Evolutionary conservation across 768 basidiomycete genomes (phyloP).

Genomic region (Leccinum truebloodii): DNA sequence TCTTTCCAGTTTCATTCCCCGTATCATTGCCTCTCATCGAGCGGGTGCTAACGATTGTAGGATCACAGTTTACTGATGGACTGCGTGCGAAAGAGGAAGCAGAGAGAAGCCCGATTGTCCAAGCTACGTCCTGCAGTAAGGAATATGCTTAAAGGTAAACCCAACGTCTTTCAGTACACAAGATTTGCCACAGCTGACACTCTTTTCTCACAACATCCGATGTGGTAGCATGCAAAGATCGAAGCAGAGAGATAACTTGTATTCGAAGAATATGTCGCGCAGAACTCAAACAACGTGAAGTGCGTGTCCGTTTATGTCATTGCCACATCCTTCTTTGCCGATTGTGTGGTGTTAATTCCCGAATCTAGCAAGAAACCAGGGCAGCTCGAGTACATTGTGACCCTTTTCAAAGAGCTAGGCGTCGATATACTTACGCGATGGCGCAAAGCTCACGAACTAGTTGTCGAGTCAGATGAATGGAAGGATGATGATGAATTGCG

Average conservation of each 20-base stretch:
- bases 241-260: constrained; percentile 85
- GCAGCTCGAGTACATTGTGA: constrained; percentile 77
- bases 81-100: constrained; percentile 82
- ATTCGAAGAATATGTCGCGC: constrained; percentile 85
- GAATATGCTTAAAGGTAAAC: constrained; percentile 84
- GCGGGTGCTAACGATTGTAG: constrained; percentile 10
- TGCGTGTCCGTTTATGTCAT: constrained; percentile 39
- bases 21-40: background rate
- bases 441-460: constrained; percentile 77
- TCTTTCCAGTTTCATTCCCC: background rate
- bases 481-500: constrained; percentile 73
- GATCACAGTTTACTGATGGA: constrained; percentile 63
- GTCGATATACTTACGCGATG: constrained; percentile 95
- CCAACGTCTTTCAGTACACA: constrained; percentile 88
- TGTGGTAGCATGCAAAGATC: constrained; percentile 86
- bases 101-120: constrained; percentile 77
- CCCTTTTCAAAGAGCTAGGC: constrained; percentile 81
- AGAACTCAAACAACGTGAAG: constrained; percentile 87
- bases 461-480: constrained; percentile 81
- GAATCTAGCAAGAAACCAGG: constrained; percentile 70
- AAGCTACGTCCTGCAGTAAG: constrained; percentile 86
- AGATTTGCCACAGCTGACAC: constrained; percentile 89
- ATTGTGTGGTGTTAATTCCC: constrained; percentile 7
- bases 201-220: constrained; percentile 82
- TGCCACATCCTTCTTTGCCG: background rate